Conservation (phyloP, 805 yeast genomes). For the Blastobotrys mokoenaii region DNA sequence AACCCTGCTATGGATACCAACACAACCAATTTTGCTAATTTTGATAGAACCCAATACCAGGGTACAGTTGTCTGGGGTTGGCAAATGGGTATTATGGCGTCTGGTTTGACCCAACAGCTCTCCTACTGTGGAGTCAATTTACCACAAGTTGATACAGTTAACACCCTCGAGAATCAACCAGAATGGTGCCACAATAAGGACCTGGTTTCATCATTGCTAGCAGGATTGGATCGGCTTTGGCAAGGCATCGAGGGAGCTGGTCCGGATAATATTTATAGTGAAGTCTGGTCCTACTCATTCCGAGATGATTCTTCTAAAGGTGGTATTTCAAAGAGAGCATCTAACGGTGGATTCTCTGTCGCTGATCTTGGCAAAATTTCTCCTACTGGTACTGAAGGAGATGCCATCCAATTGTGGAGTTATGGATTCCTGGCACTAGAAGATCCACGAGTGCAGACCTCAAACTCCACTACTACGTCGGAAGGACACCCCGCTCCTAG, state of each 20-base stretch:
- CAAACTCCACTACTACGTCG: no score
- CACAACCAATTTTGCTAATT: slow-evolving; percentile 5
- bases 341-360: slow-evolving; percentile 2
- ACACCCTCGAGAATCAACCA: no score
- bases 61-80: slow-evolving; percentile 9
- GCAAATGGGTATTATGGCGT: slow-evolving; percentile 9
- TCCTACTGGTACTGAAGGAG: slow-evolving; percentile 8
- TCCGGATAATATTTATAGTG: slow-evolving; percentile 5
- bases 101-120: slow-evolving; percentile 4
- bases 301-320: background rate
- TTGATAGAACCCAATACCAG: slow-evolving; percentile 7
- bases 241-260: slow-evolving; percentile 9
- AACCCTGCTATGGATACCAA: slow-evolving; percentile 8
- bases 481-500: no score
- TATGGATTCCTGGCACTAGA: slow-evolving; percentile 8
- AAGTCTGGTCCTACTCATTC: slow-evolving; percentile 8
- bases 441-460: slow-evolving; percentile 1
- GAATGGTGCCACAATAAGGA: slow-evolving; percentile 7
- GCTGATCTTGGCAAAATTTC: slow-evolving; percentile 7
- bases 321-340: background rate
- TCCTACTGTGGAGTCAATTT: slow-evolving; percentile 4
- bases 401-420: slow-evolving; percentile 8
- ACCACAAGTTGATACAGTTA: slow-evolving; percentile 6
- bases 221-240: slow-evolving; percentile 8
- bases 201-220: slow-evolving; percentile 4